Base-by-base conservation (phyloP, 2,329 filamentous ascomycete species). In the Emericellopsis cladophorae region DNA sequence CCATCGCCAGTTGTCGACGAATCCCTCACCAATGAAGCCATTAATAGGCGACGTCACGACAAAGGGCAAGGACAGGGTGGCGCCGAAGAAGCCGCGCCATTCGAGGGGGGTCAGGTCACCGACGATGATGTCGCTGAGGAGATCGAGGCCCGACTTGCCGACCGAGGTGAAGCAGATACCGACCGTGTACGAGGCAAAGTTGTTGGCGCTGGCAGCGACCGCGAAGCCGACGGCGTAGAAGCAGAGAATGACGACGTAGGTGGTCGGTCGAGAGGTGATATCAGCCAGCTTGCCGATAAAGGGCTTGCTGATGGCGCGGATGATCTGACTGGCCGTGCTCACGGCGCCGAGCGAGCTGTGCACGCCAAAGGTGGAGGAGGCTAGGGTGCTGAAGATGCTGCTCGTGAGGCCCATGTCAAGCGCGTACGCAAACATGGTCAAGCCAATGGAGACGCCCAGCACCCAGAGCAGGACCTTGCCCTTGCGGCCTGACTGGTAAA, bases 1-100 rank as follows among this genome's bases (percentile, higher is more conserved):
- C 77, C 76, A 81, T 36, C 76, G 67, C 74, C 75, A 81, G 34
- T 62, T 48, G 21, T 62, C 58, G 5, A 54, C 46, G 32, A 65
- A 62, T 15, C 46, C 57, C 6, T 65, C 56, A 4, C 55, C 55
- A 15, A 68, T 66, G 48, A 64, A 64, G 2, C 62, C 64, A 22
- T 62, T 63, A 47, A 66, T 45, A 16, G 58, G 59, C 0, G 59
- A 54, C 0, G 62, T 67, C 31, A 67, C 48, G 22, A 64, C 46
- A 43, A 57, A 57, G 1, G 54, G 54, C 0, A 54, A 11, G 4
- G 50, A 48, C 11, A 57, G 41, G 3, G 37, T 41, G 4, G 53
- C 54, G 14, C 53, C 44, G 42, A 59, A 60, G 51, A 61, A 60
- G 21, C 58, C 58, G 23, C 58, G 51, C 58, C 58, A 61, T 41